phyloP scores from a whole-genome alignment of 75 land plant genomes.

The Picea glauca region DNA sequence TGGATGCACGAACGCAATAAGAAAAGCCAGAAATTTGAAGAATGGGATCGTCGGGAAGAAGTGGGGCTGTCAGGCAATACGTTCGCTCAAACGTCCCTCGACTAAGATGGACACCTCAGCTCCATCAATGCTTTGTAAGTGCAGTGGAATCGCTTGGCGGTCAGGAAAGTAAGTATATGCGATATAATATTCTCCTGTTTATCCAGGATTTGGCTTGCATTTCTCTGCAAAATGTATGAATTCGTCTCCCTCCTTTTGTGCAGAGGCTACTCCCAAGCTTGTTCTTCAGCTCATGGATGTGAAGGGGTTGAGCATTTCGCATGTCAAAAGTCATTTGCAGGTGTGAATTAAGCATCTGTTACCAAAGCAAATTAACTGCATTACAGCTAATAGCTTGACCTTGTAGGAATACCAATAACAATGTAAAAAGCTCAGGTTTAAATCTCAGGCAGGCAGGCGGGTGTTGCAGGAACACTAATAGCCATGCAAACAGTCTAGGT shows the following conservation, averaged over 20 bases:
- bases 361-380: no score
- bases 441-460: no score
- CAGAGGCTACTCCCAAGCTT: conserved; percentile 41
- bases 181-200: no score
- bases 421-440: background rate
- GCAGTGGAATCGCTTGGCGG: conserved; percentile 79
- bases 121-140: conserved; percentile 61
- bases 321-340: conserved; percentile 33
- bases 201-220: no score
- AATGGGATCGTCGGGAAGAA: no score
- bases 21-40: no score
- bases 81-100: conserved; percentile 67
- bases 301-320: conserved; percentile 28
- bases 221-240: no score
- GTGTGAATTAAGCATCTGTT: background rate
- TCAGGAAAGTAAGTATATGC: conserved; percentile 56
- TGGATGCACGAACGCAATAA: no score
- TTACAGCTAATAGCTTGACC: no score
- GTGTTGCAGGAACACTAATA: background rate
- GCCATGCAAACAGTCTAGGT: background rate
- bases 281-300: conserved; percentile 40
- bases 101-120: conserved; percentile 77
- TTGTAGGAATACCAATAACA: no score
- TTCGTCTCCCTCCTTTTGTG: background rate
- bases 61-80: conserved; percentile 34